A percentile compares a stretch with the other conserved stretches of the same genome.
phyloP scores from a whole-genome alignment of 192 early-diverging fungal species.

The Coemansia sp. region DNA sequence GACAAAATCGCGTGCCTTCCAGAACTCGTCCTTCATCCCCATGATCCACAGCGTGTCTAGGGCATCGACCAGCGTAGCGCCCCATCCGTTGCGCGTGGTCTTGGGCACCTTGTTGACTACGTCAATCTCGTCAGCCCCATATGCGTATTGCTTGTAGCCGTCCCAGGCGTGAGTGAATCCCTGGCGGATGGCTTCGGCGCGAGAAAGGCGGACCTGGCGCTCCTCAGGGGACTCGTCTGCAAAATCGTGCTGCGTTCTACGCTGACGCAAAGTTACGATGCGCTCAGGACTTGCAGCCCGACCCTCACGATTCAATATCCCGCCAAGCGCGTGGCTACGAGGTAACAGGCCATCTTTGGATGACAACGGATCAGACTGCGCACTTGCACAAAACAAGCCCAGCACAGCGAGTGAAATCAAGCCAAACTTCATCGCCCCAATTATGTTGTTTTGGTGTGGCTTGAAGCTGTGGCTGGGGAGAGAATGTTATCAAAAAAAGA shows the following conservation, averaged over 20 bases:
- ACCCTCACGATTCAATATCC: conserved; percentile 28
- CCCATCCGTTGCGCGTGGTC: conserved; percentile 66
- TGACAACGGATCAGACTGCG: neutral
- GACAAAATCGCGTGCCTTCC: conserved; percentile 72
- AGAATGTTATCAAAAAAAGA: neutral
- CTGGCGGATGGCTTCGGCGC: conserved; percentile 59
- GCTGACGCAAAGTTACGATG: conserved; percentile 21
- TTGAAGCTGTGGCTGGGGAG: neutral
- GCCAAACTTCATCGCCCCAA: conserved; percentile 22
- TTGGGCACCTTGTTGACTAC: conserved; percentile 36
- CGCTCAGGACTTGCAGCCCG: conserved; percentile 20
- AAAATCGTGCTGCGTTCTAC: conserved; percentile 40
- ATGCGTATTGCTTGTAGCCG: conserved; percentile 76
- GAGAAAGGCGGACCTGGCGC: conserved; percentile 18
- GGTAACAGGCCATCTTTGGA: neutral
- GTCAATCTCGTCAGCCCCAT: conserved; percentile 77
- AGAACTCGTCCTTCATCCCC: conserved; percentile 77
- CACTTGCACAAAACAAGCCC: conserved; percentile 8
- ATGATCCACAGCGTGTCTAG: conserved; percentile 86
- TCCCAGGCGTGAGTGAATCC: conserved; percentile 73
- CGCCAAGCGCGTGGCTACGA: neutral
- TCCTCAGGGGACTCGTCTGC: conserved; percentile 31
- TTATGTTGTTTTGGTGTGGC: neutral
- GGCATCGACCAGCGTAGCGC: conserved; percentile 86
- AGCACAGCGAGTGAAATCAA: conserved; percentile 19